Evolutionary conservation across 2,329 filamentous ascomycete genomes (phyloP), one percentile per base, ranked within the genome.

Genomic region (Diaporthe ilicicola): DNA sequence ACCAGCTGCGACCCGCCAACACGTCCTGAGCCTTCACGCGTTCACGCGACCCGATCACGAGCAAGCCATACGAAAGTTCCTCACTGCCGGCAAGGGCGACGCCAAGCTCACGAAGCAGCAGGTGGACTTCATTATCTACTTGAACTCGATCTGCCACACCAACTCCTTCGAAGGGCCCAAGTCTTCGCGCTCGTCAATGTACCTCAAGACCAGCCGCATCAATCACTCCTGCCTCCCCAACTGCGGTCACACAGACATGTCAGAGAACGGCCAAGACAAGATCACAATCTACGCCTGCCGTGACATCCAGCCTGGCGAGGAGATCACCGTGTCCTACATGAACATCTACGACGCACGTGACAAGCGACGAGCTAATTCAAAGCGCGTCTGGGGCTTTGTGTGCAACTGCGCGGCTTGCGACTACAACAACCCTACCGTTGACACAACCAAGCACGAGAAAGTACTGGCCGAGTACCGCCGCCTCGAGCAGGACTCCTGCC

Each of bases 231-330:
- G 55, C 2, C 0, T 59, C 3, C 55, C 55, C 37, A 59, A 59
- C 9, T 42, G 55, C 15, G 55, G 27, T 8, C 24, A 27, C 17
- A n/a, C 15, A 13, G 32, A 59, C 22, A n/a, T 2, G 3, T 6
- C 13, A 0, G 22, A 56, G n/a, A 22, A 2, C 1, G 15, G 15
- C 9, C 22, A 2, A 1, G 5, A 7, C 22, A n/a, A 1, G 0
- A 42, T 59, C 8, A 29, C 55, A 8, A 19, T 59, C 4, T 22
- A 22, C 15, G 3, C 37, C 7, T 42, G 22, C 29, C 55, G 37
- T 3, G 55, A 59, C 5, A 59, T 59, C 22, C 34, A 42, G 22
- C 37, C 34, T 0, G 22, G n/a, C 5, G 55, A 59, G 55, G 55
- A 59, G 55, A 4, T 59, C 1, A 42, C 34, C 0, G 0, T 59